Percentiles rank a stretch among this genome's conserved stretches.
Conservation (phyloP, 1,139 yeast genomes). For the Nakaseomyces delphensis region DNA sequence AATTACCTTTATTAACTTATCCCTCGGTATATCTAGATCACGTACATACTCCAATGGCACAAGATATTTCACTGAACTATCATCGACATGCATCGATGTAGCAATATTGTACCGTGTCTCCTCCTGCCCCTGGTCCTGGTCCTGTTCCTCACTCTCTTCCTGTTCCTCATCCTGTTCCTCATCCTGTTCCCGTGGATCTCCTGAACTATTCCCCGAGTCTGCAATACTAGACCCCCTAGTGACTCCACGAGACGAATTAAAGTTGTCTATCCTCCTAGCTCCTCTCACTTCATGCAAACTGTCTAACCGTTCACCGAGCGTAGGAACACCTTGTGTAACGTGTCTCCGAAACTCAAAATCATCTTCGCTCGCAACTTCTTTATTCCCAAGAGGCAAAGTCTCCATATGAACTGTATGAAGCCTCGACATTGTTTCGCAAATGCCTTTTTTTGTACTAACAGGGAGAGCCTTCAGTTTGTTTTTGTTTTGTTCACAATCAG, state of each 20-base stretch:
- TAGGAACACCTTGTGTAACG: slow-evolving; percentile 21
- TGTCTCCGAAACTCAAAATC: slow-evolving; percentile 30
- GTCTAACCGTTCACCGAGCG: slow-evolving; percentile 28
- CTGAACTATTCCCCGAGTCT: too few species aligned
- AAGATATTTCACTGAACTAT: background rate
- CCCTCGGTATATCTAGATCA: background rate
- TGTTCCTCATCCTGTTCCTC: slow-evolving; percentile 4
- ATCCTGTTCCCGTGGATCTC: too few species aligned
- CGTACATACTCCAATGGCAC: background rate
- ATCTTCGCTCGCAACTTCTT: slow-evolving; percentile 20
- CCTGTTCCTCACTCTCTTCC: background rate
- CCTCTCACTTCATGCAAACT: slow-evolving; percentile 23
- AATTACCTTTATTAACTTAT: background rate
- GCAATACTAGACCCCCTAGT: background rate
- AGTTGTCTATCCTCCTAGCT: slow-evolving; percentile 29
- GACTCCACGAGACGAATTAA: slow-evolving; percentile 24
- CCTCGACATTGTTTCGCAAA: slow-evolving; percentile 1
- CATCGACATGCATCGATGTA: slow-evolving; percentile 1
- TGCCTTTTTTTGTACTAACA: background rate
- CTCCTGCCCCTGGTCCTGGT: background rate
- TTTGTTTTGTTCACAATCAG: background rate
- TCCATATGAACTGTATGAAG: slow-evolving; percentile 6
- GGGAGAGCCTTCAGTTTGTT: background rate
- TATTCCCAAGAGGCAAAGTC: slow-evolving; percentile 1
- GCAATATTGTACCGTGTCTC: background rate